Conservation (phyloP, 1,139 yeast genomes). For the Taphrina wiesneri region DNA sequence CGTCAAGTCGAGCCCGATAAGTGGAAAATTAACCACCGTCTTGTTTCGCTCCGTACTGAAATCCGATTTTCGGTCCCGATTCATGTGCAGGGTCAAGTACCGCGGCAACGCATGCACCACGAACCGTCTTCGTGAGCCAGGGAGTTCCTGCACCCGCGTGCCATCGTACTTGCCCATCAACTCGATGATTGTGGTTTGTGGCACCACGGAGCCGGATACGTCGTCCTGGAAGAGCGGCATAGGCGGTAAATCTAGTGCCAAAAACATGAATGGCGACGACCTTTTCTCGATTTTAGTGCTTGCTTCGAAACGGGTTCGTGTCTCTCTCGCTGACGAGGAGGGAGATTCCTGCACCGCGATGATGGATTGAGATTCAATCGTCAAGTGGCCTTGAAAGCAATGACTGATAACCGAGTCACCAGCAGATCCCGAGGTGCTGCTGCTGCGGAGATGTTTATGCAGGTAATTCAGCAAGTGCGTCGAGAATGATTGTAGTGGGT, state of each 20-base stretch:
- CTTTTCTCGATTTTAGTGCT: conserved; percentile 40
- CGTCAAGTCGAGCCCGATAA: conserved; percentile 50
- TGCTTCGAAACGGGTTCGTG: conserved; percentile 43
- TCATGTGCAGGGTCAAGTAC: conserved; percentile 57
- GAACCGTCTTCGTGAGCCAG: conserved; percentile 49
- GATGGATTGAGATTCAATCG: conserved; percentile 46
- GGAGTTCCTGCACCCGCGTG: conserved; percentile 43
- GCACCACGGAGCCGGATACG: conserved; percentile 50
- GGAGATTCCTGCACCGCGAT: conserved; percentile 41
- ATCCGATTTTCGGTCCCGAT: conserved; percentile 52
- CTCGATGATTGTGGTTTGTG: conserved; percentile 55
- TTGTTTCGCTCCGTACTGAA: conserved; percentile 54
- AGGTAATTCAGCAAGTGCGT: not conserved
- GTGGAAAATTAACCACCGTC: conserved; percentile 65
- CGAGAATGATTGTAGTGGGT: not conserved
- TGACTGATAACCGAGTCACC: conserved; percentile 39
- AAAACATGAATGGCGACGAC: conserved; percentile 57
- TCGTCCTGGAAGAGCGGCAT: conserved; percentile 57
- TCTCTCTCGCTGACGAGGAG: conserved; percentile 39
- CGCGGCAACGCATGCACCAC: conserved; percentile 55
- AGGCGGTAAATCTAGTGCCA: conserved; percentile 62
- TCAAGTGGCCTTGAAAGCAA: conserved; percentile 59
- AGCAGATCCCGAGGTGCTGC: conserved; percentile 37
- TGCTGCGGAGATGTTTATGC: conserved; percentile 36
- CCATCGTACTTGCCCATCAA: conserved; percentile 56